Evolutionary conservation across 306 rosid genomes (phyloP), one percentile per base, ranked within the genome.

Genomic region (Glycine tomentella): DNA sequence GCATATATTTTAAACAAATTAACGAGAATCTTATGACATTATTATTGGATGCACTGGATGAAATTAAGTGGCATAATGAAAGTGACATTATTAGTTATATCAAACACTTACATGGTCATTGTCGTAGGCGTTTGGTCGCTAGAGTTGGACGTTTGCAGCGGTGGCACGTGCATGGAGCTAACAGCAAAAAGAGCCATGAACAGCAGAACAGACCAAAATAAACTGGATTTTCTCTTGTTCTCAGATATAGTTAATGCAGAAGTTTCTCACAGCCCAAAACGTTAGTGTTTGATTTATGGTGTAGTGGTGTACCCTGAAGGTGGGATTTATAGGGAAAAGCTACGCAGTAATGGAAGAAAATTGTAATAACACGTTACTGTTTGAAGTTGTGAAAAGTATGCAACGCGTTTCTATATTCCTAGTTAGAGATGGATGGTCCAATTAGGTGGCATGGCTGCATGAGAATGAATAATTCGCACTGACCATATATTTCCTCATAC

Each of bases 141-240:
- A 50, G 6, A 50, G 55, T 10, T 16, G 74, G 52, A 8, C 12
- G 64, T 77, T 64, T 1, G 63, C 9, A 50, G 25, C 25, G n/a
- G 14, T 51, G 81, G 53, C 73, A 64, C 6, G 15, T 34, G 40
- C 13, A 77, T 50, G 42, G 42, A 56, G 17, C 25, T 57, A 78
- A 8, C 51, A 6, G 76, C 50, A 31, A 49, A 15, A 42, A 56
- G 36, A 69, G 51, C 76, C 69, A 79, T 79, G 38, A 66, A 15
- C 9, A 20, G 1, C 31, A 25, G 31, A 25, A 8, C n/a, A 33
- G 9, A 44, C 31, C 9, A n/a, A 53, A 36, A 38, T 13, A 42
- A 65, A 16, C n/a, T 17, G 4, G 33, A 38, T 16, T 61, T 46
- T 74, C 36, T 15, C 5, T n/a, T 46, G 15, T 1, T 52, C 14